Conservation (phyloP, 1,284 basidiomycete genomes). For the Moesziomyces parantarcticus region DNA sequence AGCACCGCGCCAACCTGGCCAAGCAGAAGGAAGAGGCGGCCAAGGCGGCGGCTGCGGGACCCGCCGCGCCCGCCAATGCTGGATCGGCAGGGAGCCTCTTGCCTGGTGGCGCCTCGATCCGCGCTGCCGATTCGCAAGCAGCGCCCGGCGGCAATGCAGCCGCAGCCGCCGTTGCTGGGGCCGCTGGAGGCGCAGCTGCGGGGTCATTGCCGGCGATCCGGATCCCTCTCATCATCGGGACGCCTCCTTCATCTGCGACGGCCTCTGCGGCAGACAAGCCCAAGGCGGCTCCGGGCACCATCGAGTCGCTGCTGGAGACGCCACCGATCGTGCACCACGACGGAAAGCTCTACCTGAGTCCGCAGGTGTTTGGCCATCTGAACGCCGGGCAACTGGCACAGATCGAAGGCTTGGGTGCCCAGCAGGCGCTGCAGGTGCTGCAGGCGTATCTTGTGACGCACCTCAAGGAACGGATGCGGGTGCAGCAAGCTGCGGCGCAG, state of each 20-base stretch:
- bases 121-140: conserved; percentile 1
- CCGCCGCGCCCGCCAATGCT: conserved; percentile 3
- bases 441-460: conserved; percentile 86
- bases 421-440: conserved; percentile 82
- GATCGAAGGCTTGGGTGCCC: conserved; percentile 82
- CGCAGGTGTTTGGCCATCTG: conserved; percentile 83
- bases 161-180: conserved; percentile 11
- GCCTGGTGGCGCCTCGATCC: conserved; percentile 4
- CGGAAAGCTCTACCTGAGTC: conserved; percentile 83
- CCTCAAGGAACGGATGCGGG: conserved; percentile 79
- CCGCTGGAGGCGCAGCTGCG: conserved; percentile 16
- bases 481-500: conserved; percentile 64
- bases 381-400: conserved; percentile 79
- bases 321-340: conserved; percentile 85
- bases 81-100: background rate
- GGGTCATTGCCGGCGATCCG: conserved; percentile 36
- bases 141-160: conserved; percentile 7
- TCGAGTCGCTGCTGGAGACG: conserved; percentile 70
- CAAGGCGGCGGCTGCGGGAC: conserved; percentile 35
- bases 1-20: conserved; percentile 45
- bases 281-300: conserved; percentile 61
- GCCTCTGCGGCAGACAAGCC: conserved; percentile 58
- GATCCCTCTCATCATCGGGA: conserved; percentile 75
- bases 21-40: conserved; percentile 49
- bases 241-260: conserved; percentile 71